Percentiles rank a stretch among this genome's conserved stretches.
phyloP scores from a whole-genome alignment of 2,329 filamentous ascomycete genomes.

The Cyclaneusma minus region DNA sequence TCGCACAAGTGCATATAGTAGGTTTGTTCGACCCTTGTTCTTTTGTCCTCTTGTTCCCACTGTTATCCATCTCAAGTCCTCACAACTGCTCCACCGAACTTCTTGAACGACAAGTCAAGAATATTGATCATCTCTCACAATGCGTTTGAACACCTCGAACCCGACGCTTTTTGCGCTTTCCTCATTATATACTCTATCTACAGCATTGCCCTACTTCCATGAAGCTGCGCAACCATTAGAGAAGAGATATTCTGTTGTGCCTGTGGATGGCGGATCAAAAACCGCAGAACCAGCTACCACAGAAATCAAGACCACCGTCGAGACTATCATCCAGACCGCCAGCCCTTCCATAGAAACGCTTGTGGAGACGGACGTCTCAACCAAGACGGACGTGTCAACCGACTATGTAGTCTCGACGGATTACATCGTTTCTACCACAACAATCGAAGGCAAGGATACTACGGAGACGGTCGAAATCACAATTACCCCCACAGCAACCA shows the following conservation, averaged over 20 bases:
- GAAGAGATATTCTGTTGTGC: conserved; percentile 17
- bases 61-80: too few species aligned
- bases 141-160: conserved; percentile 12
- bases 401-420: too few species aligned
- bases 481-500: conserved; percentile 10
- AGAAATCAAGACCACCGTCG: conserved; percentile 11
- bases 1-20: too few species aligned
- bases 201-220: conserved; percentile 12
- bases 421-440: conserved; percentile 10
- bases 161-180: conserved; percentile 12
- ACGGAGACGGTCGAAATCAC: conserved; percentile 13
- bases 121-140: too few species aligned
- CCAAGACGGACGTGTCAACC: conserved; percentile 8
- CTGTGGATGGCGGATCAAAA: conserved; percentile 17
- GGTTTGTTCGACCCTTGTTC: too few species aligned
- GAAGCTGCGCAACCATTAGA: conserved; percentile 4
- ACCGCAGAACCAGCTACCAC: conserved; percentile 4
- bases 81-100: too few species aligned
- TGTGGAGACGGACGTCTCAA: conserved; percentile 11
- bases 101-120: too few species aligned
- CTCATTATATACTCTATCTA: conserved; percentile 11
- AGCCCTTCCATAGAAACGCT: conserved; percentile 11
- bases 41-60: too few species aligned
- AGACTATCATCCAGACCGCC: conserved; percentile 12
- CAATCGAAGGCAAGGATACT: conserved; percentile 10